Evolutionary conservation across 352 stramenopile species (phyloP), one percentile per base, ranked within the genome.

Genomic region (Pythium aquatile): DNA sequence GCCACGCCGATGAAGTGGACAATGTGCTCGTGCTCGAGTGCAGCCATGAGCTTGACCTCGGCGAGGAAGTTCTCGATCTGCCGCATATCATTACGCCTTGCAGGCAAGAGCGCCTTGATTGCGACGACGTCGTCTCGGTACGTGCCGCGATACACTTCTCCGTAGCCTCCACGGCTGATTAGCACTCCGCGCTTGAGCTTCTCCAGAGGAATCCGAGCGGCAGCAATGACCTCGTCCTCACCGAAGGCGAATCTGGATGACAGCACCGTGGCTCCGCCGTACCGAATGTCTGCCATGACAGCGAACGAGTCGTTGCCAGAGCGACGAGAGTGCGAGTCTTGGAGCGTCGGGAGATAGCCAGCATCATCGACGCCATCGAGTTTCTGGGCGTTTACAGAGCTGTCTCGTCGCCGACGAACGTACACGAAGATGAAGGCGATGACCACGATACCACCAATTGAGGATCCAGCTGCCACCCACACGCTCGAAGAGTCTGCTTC

Each of bases 1-100:
- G 79, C 81, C 24, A 90, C 81, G 4, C 81, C 83, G 28, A 90
- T 68, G 39, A 92, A 90, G 20, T 57, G 64, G 8, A 92, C 79
- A 40, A 92, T 85, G 47, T 77, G 80, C 39, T 73, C 69, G 62
- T 92, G 83, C 16, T 86, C 74, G 17, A 92, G 61, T 37, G 68
- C 70, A 0, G 79, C 73, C 70, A 90, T 80, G 39, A 88, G 58
- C 60, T 87, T 83, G 16, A 81, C 78, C 55, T 92, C 83, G 0
- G 57, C 63, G 7, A 85, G 73, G 13, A 90, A 76, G 1, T 73
- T 70, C 10, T 76, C 70, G 49, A 88, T 85, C 60, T 88, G 70
- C 30, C 60, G 69, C 63, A 84, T 83, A 32, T 87, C 65, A 35
- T 83, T 72, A 33, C 77, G 69, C 7, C 69, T 74, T 29, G 81